Evolutionary conservation across 768 basidiomycete genomes (phyloP).

Genomic region (Boletus coccyginus): DNA sequence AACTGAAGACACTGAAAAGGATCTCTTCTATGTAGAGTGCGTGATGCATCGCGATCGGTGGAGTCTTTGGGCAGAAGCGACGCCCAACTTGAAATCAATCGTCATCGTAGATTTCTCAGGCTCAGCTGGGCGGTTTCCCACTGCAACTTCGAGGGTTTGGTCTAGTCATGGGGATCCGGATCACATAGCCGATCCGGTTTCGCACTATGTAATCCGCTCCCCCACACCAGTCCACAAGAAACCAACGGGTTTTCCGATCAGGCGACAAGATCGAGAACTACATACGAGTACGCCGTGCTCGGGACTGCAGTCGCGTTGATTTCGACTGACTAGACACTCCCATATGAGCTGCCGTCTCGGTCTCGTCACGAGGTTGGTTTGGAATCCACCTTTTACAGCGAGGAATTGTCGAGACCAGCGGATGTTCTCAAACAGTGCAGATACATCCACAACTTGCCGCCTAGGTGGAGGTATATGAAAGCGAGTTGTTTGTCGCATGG

Average conservation of each 20-base stretch:
- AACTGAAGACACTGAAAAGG: slow-evolving; percentile 7
- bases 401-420: slow-evolving; percentile 11
- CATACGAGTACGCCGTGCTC: background rate
- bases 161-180: too few relatives aligned
- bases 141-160: too few relatives aligned
- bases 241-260: background rate
- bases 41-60: background rate
- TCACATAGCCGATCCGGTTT: background rate
- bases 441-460: slow-evolving; percentile 28
- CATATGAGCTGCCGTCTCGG: background rate
- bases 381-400: background rate
- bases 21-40: slow-evolving; percentile 11
- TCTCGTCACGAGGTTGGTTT: background rate
- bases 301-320: background rate
- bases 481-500: background rate
- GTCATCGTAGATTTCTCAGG: background rate
- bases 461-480: slow-evolving; percentile 32
- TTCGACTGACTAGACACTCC: slow-evolving; percentile 9
- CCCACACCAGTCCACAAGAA: background rate
- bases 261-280: background rate
- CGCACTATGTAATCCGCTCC: background rate
- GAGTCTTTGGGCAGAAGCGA: background rate
- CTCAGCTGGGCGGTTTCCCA: too few relatives aligned
- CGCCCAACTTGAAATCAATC: background rate
- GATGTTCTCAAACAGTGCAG: slow-evolving; percentile 43